A percentile compares a stretch with the other conserved stretches of the same genome.
These are phyloP conservation scores for Nyctanthes arbortristis DNA, from an alignment of 257 asterid species.

Conservation along the genomic window DNA sequence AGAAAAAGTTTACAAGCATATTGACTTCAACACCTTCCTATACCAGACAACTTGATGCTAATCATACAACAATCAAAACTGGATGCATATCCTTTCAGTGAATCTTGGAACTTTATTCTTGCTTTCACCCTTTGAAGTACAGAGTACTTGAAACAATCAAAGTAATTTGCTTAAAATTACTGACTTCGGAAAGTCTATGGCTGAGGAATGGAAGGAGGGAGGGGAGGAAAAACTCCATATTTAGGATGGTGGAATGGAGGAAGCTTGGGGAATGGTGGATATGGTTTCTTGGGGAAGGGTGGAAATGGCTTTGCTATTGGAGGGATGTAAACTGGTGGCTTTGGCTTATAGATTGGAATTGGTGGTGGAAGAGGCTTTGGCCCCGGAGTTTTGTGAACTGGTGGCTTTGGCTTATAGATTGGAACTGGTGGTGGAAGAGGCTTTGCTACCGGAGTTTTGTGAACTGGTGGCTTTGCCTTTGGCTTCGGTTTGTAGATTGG, in stretches of 20 bases:
- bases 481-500: no score
- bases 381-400: not conserved
- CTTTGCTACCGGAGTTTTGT: no score
- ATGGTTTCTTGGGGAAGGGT: conserved; percentile 60
- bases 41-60: conserved; percentile 23
- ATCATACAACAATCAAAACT: conserved; percentile 23
- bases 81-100: not conserved
- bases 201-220: conserved; percentile 50
- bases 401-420: not conserved
- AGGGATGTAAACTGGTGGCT: conserved; percentile 40
- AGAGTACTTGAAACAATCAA: conserved; percentile 10
- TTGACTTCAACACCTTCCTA: conserved; percentile 19
- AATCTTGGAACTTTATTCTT: not conserved
- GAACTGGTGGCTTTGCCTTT: conserved; percentile 31
- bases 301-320: conserved; percentile 43
- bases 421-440: no score
- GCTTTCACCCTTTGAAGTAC: conserved; percentile 19
- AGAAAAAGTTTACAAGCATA: conserved; percentile 22
- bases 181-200: conserved; percentile 30
- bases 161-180: conserved; percentile 20
- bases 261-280: conserved; percentile 51
- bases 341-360: conserved; percentile 33
- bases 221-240: conserved; percentile 53
- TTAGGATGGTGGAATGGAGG: conserved; percentile 71
- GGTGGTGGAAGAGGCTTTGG: conserved; percentile 32